These are phyloP conservation scores for Naegleria lovaniensis DNA, from an alignment of 208 protist species.

Conservation along the genomic window DNA sequence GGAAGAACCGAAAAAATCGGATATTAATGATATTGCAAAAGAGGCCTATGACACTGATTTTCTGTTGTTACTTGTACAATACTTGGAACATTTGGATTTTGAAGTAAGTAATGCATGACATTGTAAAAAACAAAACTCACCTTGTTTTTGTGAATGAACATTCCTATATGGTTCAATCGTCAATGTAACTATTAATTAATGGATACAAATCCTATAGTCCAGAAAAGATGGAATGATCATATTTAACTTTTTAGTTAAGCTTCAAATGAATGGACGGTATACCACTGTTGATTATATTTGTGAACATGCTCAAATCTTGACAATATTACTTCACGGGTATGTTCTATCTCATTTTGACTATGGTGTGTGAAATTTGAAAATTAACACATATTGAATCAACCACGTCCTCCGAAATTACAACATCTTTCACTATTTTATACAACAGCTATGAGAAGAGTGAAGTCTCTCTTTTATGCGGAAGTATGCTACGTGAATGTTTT, in stretches of 20 bases:
- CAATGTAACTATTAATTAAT: neutral
- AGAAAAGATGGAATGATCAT: constrained; percentile 22
- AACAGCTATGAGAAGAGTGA: neutral
- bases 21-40: constrained; percentile 15
- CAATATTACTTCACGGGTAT: neutral
- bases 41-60: constrained; percentile 7
- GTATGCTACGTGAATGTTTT: neutral
- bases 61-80: neutral
- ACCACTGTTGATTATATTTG: constrained; percentile 14
- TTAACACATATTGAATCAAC: neutral
- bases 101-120: neutral
- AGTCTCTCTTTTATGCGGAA: neutral
- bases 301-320: neutral
- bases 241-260: constrained; percentile 3
- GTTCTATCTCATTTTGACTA: too few relatives aligned
- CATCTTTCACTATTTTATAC: neutral
- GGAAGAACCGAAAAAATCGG: constrained; percentile 14
- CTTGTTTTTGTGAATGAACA: neutral
- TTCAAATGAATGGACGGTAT: neutral
- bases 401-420: neutral
- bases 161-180: too few relatives aligned
- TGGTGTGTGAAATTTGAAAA: neutral
- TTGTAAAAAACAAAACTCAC: neutral
- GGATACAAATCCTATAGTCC: neutral
- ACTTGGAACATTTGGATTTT: constrained; percentile 26